Base-by-base conservation (phyloP, 2,329 filamentous ascomycete genomes). In the Fusarium sulawesiense region DNA sequence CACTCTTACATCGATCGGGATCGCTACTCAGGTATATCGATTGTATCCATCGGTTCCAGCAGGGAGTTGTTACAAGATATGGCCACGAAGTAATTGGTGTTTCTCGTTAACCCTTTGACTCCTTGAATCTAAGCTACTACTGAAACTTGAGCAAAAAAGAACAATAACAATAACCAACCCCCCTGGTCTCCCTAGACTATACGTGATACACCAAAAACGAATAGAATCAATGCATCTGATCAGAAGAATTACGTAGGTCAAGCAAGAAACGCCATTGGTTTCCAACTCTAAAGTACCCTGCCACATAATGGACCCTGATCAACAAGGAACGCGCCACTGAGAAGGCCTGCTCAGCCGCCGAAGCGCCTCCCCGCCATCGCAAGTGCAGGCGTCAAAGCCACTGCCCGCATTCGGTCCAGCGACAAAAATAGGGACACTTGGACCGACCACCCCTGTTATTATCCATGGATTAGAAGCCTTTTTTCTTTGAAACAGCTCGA, bases 381-480 rank as follows among this genome's bases (percentile, higher is more conserved):
- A 50, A 50, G 49, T 48, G 44, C 46, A 56, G 56, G 66, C 44
- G 51, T 57, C 63, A 72, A 60, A 72, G 63, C 66, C 69, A 73
- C 63, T 57, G 47, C 67, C 66, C 66, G 69, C 69, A 70, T 60
- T 65, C 23, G 51, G 56, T 58, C 56, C 47, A 58, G 49, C 45
- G 62, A 61, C 66, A 60, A 70, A 72, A 72, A 72, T 72, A 72
- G 66, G 66, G 70, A 64, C 56, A 70, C 23, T 49, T 58, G 44
- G 21, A 23, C 51, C 20, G 40, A n/a, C 60, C 47, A 64, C 59
- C 63, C 63, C 45, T 66, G 63, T 66, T 53, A 29, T 53, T 42
- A n/a, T 16, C 49, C 49, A 66, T 49, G 34, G 32, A 47, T 59
- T 44, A 8, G 57, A 41, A 63, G 44, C 56, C 62, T 67, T 70